Conservation (phyloP, 805 yeast genomes). For the Kuraishia hungarica region DNA sequence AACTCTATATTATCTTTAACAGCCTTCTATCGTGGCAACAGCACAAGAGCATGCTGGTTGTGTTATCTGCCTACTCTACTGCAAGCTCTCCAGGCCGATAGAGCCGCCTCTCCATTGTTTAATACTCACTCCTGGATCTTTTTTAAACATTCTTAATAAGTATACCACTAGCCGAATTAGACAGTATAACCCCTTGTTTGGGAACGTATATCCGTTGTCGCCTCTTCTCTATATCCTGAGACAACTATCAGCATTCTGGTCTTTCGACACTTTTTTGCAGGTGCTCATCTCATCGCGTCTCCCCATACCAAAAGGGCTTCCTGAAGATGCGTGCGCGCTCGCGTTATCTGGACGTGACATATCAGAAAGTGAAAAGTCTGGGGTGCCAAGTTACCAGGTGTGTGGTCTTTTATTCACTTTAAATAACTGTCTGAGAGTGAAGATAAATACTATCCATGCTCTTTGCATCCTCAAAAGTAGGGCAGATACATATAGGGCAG, state of each 20-base stretch:
- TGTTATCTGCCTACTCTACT: too few species aligned
- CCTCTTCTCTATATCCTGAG: background rate
- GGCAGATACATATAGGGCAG: too few species aligned
- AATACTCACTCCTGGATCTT: slow-evolving; percentile 33
- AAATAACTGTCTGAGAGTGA: background rate
- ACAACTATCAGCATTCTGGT: background rate
- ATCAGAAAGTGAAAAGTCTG: background rate
- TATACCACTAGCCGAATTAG: background rate
- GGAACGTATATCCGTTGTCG: too few species aligned
- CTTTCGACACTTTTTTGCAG: background rate
- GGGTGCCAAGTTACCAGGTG: background rate
- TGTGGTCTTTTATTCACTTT: background rate
- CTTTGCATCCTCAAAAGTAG: too few species aligned
- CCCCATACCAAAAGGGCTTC: background rate
- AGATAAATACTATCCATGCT: background rate
- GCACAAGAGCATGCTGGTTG: too few species aligned
- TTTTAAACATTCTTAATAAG: slow-evolving; percentile 38
- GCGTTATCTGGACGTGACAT: background rate
- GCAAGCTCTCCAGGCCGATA: background rate
- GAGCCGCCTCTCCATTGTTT: slow-evolving; percentile 7
- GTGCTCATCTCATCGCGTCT: background rate
- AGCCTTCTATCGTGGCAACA: background rate
- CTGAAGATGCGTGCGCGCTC: background rate
- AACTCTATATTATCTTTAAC: slow-evolving; percentile 4
- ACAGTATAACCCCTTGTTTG: background rate